Conservation (phyloP, 2,329 filamentous ascomycete species). For the Claviceps paspali region DNA sequence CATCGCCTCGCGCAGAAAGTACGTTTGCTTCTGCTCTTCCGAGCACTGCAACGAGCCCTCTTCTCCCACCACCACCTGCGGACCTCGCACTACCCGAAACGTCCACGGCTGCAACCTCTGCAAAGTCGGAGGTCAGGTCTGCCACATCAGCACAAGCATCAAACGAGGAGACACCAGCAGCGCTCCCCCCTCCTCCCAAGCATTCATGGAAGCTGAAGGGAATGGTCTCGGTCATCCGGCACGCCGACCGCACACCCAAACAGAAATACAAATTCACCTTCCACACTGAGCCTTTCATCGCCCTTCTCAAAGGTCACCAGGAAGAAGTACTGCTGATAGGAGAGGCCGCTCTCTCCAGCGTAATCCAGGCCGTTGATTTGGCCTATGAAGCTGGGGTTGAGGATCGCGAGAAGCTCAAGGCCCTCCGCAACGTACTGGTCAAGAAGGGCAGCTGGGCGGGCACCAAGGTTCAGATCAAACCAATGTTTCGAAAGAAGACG, state of each 20-base stretch:
- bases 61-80: slow-evolving; percentile 18
- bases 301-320: slow-evolving; percentile 84
- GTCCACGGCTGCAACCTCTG: slow-evolving; percentile 22
- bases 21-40: slow-evolving; percentile 18
- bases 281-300: slow-evolving; percentile 90
- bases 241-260: slow-evolving; percentile 94
- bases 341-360: slow-evolving; percentile 74
- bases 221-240: slow-evolving; percentile 88
- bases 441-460: slow-evolving; percentile 91
- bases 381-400: slow-evolving; percentile 70
- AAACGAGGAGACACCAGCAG: slow-evolving; percentile 30
- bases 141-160: slow-evolving; percentile 9
- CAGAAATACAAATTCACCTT: slow-evolving; percentile 99
- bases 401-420: slow-evolving; percentile 71
- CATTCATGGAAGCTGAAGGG: slow-evolving; percentile 98
- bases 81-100: slow-evolving; percentile 15
- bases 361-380: slow-evolving; percentile 71
- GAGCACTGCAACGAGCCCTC: slow-evolving; percentile 21
- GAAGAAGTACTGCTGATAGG: slow-evolving; percentile 92
- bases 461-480: slow-evolving; percentile 98
- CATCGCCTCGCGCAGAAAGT: slow-evolving; percentile 19
- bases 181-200: slow-evolving; percentile 57
- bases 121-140: slow-evolving; percentile 17
- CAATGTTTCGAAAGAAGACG: slow-evolving; percentile 89
- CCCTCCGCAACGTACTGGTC: slow-evolving; percentile 71